These are phyloP conservation scores for Agaricus bisporus DNA, from an alignment of 768 basidiomycete genomes.

Conservation along the genomic window DNA sequence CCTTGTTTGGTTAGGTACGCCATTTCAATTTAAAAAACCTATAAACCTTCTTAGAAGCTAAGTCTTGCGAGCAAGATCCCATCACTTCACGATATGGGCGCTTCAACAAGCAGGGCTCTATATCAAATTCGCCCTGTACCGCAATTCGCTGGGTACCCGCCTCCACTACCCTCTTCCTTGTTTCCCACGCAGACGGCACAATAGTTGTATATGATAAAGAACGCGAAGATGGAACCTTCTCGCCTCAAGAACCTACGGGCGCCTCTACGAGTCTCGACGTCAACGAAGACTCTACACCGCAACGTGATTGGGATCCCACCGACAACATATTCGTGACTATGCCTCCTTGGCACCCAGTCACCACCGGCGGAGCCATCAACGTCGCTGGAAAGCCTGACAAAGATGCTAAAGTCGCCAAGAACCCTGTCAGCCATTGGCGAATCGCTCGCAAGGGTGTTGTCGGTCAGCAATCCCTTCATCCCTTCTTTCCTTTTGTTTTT, in stretches of 20 bases:
- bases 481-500: not conserved
- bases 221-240: slow-evolving; percentile 78
- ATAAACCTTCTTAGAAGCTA: not conserved
- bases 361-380: slow-evolving; percentile 29
- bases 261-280: slow-evolving; percentile 16
- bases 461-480: slow-evolving; percentile 36
- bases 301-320: slow-evolving; percentile 66
- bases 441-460: slow-evolving; percentile 66
- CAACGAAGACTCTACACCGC: slow-evolving; percentile 21
- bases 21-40: not conserved
- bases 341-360: slow-evolving; percentile 80
- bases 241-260: slow-evolving; percentile 46
- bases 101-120: slow-evolving; percentile 83
- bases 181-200: slow-evolving; percentile 84
- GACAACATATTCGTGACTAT: slow-evolving; percentile 75
- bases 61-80: slow-evolving; percentile 46
- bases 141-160: slow-evolving; percentile 86
- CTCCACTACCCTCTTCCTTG: slow-evolving; percentile 76
- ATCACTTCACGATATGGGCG: slow-evolving; percentile 77
- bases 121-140: slow-evolving; percentile 79
- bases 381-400: slow-evolving; percentile 39
- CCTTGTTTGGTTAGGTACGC: slow-evolving; percentile 86
- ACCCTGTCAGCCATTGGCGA: slow-evolving; percentile 90
- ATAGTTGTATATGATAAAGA: slow-evolving; percentile 89
- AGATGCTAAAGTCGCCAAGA: slow-evolving; percentile 70